A percentile compares a stretch with the other conserved stretches of the same genome.
Conservation (phyloP, 1,284 basidiomycete species). For the Stereum hirsutum region DNA sequence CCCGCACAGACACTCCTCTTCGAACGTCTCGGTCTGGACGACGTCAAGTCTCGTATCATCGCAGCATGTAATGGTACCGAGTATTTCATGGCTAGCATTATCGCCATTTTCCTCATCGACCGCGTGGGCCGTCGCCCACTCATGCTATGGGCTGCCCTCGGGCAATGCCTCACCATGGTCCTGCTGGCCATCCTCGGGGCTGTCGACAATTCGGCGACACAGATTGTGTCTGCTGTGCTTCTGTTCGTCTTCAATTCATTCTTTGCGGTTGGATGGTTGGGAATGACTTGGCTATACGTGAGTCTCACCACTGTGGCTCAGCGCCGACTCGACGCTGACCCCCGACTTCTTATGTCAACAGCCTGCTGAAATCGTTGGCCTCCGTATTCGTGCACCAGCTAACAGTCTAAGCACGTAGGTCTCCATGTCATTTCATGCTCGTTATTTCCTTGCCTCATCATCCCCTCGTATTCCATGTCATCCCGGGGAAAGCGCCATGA, state of each 20-base stretch:
- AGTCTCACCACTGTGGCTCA: too few species aligned
- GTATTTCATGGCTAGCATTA: slow-evolving; percentile 54
- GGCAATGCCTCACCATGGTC: slow-evolving; percentile 54
- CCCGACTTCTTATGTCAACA: too few species aligned
- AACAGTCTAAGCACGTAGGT: slow-evolving; percentile 64
- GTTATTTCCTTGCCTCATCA: too few species aligned
- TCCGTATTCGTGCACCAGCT: slow-evolving; percentile 56
- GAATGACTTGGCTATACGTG: slow-evolving; percentile 65
- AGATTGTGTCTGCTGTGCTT: slow-evolving; percentile 48
- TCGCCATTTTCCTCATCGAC: slow-evolving; percentile 52
- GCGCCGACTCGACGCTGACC: too few species aligned
- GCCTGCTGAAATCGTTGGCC: slow-evolving; percentile 58
- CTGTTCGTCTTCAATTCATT: slow-evolving; percentile 65
- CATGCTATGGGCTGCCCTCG: slow-evolving; percentile 61
- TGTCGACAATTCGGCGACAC: slow-evolving; percentile 34
- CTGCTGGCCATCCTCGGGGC: slow-evolving; percentile 49
- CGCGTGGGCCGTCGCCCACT: slow-evolving; percentile 54
- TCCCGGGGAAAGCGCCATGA: too few species aligned
- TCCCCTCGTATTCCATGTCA: too few species aligned
- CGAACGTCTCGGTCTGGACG: slow-evolving; percentile 49
- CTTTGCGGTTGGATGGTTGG: slow-evolving; percentile 67
- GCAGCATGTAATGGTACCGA: slow-evolving; percentile 66
- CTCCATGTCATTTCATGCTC: too few species aligned
- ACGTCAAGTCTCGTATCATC: slow-evolving; percentile 53
- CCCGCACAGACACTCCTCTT: slow-evolving; percentile 41